Base-by-base conservation (phyloP, 2,329 filamentous ascomycete genomes). In the Diaporthe caulivora region DNA sequence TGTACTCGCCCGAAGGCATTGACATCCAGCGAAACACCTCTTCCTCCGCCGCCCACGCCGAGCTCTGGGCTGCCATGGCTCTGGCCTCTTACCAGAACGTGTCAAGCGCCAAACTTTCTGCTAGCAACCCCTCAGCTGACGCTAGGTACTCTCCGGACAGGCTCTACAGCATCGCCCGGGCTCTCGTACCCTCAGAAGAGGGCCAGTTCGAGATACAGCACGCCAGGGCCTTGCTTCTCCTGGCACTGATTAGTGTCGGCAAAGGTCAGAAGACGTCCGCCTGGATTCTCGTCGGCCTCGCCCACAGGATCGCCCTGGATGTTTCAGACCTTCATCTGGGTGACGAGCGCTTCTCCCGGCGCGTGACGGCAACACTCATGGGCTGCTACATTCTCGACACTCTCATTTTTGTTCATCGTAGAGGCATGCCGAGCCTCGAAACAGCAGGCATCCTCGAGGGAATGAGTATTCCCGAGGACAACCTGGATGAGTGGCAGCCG, bases 401-500 rank as follows among this genome's bases (percentile, higher is more conserved):
- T 18, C 80, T 92, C 29, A 79, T 91, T 18, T 87, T 88, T 11
- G 80, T 88, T 24, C 84, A 87, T 11, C 82, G 91, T 4, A 82
- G 85, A n/a, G 84, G 84, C 44, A 81, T 84, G 13, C 84, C 88
- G 2, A 87, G 89, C 78, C 83, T 92, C 9, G 82, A 82, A 71
- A 79, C 81, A 13, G 83, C 84, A 18, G 87, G 90, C 68, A 79
- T 89, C 34, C 80, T 84, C n/a, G 80, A 81, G 49, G 79, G 80
- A 67, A 73, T 86, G 40, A 80, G 82, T 3, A 83, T 93, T 2
- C 86, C 89, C 34, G 91, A 93, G 80, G 91, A 93, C 77, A 91
- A 91, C 1, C 82, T 92, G 26, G 93, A 94, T 78, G 92, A 94
- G 82, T 94, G 92, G 92, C 90, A 93, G 76, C 90, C 91, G 1